Conservation (phyloP, 1,284 basidiomycete genomes). For the Naganishia albida region DNA sequence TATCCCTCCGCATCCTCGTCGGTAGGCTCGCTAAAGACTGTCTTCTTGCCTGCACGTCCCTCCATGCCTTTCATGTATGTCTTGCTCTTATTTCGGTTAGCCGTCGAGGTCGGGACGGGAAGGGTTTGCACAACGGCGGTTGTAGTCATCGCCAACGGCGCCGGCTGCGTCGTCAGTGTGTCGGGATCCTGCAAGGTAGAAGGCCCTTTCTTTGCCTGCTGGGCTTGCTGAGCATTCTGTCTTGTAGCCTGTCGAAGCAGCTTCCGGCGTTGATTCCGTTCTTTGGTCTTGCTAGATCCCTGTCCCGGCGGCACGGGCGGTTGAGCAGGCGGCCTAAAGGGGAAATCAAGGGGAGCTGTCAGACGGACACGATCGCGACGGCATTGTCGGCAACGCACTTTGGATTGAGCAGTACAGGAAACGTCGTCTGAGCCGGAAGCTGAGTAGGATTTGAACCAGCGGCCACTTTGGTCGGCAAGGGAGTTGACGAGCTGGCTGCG, state of each 20-base stretch:
- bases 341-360: conserved; percentile 1
- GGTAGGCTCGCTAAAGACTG: conserved; percentile 38
- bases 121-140: conserved; percentile 25
- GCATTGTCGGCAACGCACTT: conserved; percentile 4
- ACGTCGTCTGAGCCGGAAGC: neutral
- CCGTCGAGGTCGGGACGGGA: conserved; percentile 38
- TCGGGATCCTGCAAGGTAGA: neutral
- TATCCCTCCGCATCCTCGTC: conserved; percentile 11
- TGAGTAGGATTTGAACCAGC: neutral
- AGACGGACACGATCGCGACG: neutral
- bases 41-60: conserved; percentile 40
- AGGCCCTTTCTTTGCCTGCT: neutral
- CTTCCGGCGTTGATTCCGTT: conserved; percentile 45
- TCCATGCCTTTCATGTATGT: conserved; percentile 49
- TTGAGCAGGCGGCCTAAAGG: neutral
- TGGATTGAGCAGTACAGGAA: conserved; percentile 24
- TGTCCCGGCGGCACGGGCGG: conserved; percentile 44
- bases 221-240: conserved; percentile 32
- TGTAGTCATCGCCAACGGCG: conserved; percentile 8
- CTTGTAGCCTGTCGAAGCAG: conserved; percentile 36
- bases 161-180: neutral
- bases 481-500: neutral
- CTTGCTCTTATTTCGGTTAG: conserved; percentile 51
- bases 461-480: neutral
- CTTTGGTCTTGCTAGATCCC: conserved; percentile 45